Evolutionary conservation across 148 eudicot species (phyloP).

Genomic region (Salicornia ramosissima): DNA sequence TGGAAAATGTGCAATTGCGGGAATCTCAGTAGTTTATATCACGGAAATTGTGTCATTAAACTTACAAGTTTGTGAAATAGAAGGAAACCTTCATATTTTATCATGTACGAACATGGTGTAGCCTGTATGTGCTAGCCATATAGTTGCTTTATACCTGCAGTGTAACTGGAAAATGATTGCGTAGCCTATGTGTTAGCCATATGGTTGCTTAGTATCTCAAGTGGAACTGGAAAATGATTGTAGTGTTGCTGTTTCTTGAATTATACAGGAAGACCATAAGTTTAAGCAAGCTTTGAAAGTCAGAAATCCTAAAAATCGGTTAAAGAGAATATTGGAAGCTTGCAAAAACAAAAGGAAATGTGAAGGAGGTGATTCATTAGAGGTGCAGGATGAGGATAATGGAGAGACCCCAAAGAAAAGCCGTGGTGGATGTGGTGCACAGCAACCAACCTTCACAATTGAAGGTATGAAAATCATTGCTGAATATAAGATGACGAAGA

Average conservation of each 20-base stretch:
- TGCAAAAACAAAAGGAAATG: constrained; percentile 90
- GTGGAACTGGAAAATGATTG: background rate
- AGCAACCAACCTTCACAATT: constrained; percentile 64
- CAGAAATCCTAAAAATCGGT: constrained; percentile 77
- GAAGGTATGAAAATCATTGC: constrained; percentile 72
- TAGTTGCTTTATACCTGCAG: no score
- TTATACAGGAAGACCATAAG: constrained; percentile 70
- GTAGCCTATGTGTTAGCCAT: background rate
- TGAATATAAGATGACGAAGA: constrained; percentile 63
- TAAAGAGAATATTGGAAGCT: constrained; percentile 83
- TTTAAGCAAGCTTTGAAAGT: constrained; percentile 84
- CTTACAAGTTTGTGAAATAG: no score
- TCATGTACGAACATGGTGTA: no score
- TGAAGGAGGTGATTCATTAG: constrained; percentile 94
- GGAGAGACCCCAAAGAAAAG: constrained; percentile 57
- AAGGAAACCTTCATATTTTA: no score
- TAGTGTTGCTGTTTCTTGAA: constrained; percentile 1
- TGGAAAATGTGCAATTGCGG: no score
- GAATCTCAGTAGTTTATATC: no score
- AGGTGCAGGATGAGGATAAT: constrained; percentile 55
- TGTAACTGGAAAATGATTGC: no score
- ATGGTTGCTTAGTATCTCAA: background rate
- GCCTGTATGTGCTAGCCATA: no score
- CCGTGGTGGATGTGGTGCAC: constrained; percentile 78
- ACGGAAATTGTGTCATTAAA: no score